Conservation (phyloP, 2,329 filamentous ascomycete genomes). For the Pestalotiopsis sp. region DNA sequence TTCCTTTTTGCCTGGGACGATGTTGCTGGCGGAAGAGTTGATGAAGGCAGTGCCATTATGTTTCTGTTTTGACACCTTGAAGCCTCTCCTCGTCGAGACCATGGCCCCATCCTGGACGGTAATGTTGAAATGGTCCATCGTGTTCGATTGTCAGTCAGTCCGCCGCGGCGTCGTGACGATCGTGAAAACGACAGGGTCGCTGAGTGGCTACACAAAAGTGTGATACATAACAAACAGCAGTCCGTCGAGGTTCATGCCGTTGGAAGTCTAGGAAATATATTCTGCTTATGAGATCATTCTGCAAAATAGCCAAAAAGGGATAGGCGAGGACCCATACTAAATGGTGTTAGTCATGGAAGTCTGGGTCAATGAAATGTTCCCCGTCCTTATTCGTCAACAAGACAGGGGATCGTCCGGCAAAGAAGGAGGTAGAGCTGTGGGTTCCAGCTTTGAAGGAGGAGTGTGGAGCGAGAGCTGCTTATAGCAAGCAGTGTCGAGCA, state of each 20-base stretch:
- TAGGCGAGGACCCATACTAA: not conserved
- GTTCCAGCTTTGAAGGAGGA: not conserved
- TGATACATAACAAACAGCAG: not conserved
- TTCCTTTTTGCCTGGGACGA: not conserved
- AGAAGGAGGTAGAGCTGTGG: not conserved
- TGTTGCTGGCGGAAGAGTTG: constrained; percentile 27
- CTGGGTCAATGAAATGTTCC: not conserved
- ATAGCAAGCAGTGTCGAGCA: not conserved
- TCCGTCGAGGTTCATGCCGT: not conserved
- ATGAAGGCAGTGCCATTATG: constrained; percentile 42
- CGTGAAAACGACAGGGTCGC: not conserved
- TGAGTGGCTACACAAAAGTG: not conserved
- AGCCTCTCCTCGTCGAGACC: constrained; percentile 39
- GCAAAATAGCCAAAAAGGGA: not conserved
- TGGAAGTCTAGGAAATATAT: not conserved
- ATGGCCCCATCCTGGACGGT: constrained; percentile 39
- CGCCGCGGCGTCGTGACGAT: not conserved
- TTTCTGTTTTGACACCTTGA: constrained; percentile 42
- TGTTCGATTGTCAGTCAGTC: not conserved
- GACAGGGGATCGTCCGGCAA: not conserved
- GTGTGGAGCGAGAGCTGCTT: not conserved
- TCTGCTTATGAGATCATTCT: not conserved
- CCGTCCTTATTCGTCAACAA: not conserved
- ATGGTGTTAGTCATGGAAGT: not conserved
- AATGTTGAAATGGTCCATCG: constrained; percentile 42